These are phyloP conservation scores for Eimeria praecox DNA, from an alignment of 169 alveolate genomes.

Conservation along the genomic window DNA sequence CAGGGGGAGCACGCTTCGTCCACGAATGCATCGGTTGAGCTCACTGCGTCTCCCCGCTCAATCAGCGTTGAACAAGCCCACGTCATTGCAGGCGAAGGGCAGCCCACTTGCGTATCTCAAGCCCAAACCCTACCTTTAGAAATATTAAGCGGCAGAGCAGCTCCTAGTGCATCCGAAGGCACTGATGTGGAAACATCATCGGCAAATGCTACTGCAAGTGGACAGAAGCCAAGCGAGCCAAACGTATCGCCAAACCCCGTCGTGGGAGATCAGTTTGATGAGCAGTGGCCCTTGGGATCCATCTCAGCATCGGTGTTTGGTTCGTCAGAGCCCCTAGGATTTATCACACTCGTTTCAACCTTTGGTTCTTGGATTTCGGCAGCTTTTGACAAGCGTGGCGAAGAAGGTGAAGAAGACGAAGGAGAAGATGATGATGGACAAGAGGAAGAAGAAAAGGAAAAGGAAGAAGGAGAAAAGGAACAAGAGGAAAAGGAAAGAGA, in stretches of 20 bases:
- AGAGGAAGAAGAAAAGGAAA: not conserved
- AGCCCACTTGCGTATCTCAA: not conserved
- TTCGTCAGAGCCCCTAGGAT: conserved; percentile 33
- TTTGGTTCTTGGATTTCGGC: conserved; percentile 68
- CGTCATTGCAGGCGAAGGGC: not conserved
- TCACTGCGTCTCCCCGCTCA: not conserved
- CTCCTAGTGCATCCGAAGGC: not conserved
- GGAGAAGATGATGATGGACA: not conserved
- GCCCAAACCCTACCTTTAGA: not conserved
- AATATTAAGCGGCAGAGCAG: not conserved
- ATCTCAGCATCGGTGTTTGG: not conserved
- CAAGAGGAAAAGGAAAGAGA: not conserved
- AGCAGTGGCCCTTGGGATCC: not conserved
- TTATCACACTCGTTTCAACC: conserved; percentile 21
- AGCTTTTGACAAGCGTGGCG: conserved; percentile 22
- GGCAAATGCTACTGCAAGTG: not conserved
- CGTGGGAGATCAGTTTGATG: not conserved
- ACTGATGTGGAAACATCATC: not conserved
- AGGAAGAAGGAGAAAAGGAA: not conserved
- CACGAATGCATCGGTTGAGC: not conserved
- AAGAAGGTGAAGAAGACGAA: not conserved
- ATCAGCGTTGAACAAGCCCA: not conserved
- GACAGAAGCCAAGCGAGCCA: not conserved
- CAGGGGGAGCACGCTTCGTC: not conserved
- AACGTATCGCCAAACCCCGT: not conserved